These are phyloP conservation scores for Ganoderma lingzhi DNA, from an alignment of 1,284 basidiomycete genomes.

Conservation along the genomic window DNA sequence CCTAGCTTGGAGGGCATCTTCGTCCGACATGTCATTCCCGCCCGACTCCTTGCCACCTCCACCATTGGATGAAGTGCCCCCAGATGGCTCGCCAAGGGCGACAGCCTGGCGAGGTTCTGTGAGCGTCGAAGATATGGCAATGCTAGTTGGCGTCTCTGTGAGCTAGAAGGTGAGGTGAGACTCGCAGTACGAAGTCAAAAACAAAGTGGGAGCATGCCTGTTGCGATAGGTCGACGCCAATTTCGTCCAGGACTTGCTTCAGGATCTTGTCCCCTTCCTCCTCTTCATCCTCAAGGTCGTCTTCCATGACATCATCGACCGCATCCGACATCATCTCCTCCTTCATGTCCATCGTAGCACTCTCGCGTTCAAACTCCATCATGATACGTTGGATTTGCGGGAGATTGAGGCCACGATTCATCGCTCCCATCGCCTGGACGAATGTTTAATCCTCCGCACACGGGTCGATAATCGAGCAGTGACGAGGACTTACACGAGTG, in stretches of 20 bases:
- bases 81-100: slow-evolving; percentile 73
- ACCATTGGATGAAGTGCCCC: slow-evolving; percentile 41
- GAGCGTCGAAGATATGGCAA: slow-evolving; percentile 70
- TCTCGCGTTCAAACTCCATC: slow-evolving; percentile 98
- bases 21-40: slow-evolving; percentile 66
- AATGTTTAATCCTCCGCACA: not conserved
- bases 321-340: slow-evolving; percentile 99
- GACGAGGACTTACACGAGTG: slow-evolving; percentile 73
- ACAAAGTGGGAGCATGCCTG: slow-evolving; percentile 55
- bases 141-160: slow-evolving; percentile 81
- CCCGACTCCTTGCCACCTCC: slow-evolving; percentile 35
- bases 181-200: not conserved
- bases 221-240: slow-evolving; percentile 92
- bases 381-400: slow-evolving; percentile 96
- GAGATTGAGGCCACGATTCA: slow-evolving; percentile 96
- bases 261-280: slow-evolving; percentile 97
- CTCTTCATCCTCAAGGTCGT: slow-evolving; percentile 92
- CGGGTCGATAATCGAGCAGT: not conserved
- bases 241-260: slow-evolving; percentile 97
- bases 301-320: slow-evolving; percentile 98
- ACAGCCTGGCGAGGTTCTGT: slow-evolving; percentile 78
- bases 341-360: slow-evolving; percentile 99
- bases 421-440: slow-evolving; percentile 93
- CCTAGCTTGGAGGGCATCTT: slow-evolving; percentile 59
- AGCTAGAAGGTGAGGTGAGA: slow-evolving; percentile 57